Conservation (phyloP, 1,284 basidiomycete genomes). For the Leccinum subrobustum region DNA sequence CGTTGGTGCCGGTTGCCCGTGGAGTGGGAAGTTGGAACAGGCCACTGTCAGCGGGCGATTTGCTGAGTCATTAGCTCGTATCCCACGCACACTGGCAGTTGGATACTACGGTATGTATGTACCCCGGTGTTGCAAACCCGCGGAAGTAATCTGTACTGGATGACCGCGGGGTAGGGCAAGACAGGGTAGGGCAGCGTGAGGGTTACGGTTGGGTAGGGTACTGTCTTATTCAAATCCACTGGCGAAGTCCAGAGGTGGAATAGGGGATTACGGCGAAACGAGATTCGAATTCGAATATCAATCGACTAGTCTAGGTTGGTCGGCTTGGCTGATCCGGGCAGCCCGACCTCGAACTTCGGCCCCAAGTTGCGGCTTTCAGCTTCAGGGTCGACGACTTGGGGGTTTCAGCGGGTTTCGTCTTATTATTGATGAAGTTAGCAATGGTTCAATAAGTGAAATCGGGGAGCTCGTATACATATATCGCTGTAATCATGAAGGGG, state of each 20-base stretch:
- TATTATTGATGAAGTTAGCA: too few species aligned
- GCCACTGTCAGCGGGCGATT: too few species aligned
- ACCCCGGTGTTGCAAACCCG: too few species aligned
- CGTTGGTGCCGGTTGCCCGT: background rate
- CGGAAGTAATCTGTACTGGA: too few species aligned
- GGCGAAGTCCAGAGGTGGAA: background rate
- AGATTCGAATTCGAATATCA: background rate
- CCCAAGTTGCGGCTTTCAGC: background rate
- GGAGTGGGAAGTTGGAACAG: background rate
- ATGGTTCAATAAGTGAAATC: constrained; percentile 1
- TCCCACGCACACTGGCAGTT: background rate
- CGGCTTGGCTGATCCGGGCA: background rate
- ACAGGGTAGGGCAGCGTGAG: too few species aligned
- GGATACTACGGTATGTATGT: background rate
- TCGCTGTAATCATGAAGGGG: background rate
- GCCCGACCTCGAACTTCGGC: background rate
- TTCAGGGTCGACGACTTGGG: background rate
- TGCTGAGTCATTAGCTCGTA: background rate
- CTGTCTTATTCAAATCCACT: background rate
- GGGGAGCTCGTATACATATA: background rate
- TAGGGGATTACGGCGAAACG: background rate
- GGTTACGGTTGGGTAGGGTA: too few species aligned
- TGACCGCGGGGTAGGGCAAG: background rate
- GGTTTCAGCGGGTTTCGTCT: background rate
- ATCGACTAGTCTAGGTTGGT: background rate